phyloP scores from a whole-genome alignment of 371 early-diverging fungal genomes.

The Circinella umbellata region DNA sequence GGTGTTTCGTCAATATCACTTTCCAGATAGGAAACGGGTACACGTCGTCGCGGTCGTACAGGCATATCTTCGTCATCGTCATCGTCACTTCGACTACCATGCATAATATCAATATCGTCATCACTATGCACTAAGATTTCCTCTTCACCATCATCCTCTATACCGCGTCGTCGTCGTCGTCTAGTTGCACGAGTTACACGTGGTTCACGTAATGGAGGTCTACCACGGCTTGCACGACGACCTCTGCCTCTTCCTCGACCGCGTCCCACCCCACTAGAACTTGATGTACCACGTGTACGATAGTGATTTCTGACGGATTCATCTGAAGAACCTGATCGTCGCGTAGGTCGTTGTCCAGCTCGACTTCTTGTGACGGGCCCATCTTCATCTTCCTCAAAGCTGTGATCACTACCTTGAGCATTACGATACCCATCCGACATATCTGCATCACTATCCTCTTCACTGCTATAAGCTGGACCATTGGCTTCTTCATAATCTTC shows the following conservation, averaged over 20 bases:
- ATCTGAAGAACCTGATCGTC: conserved; percentile 14
- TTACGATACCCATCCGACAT: conserved; percentile 32
- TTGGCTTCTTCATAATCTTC: conserved; percentile 51
- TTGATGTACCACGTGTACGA: conserved; percentile 10
- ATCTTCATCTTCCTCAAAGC: conserved; percentile 32
- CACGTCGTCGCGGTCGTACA: conserved; percentile 49
- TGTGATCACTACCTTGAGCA: conserved; percentile 15
- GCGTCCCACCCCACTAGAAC: conserved; percentile 20
- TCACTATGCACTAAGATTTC: neutral
- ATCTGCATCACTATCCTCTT: conserved; percentile 30
- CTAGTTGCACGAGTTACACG: conserved; percentile 33
- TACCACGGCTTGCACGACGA: neutral
- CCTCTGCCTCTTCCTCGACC: neutral
- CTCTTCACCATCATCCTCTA: neutral
- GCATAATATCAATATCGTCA: neutral
- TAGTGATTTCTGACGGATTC: conserved; percentile 6
- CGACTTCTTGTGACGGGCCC: conserved; percentile 44
- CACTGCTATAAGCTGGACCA: conserved; percentile 13
- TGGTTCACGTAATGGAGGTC: conserved; percentile 17
- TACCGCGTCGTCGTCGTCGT: conserved; percentile 19
- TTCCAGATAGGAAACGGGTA: conserved; percentile 46
- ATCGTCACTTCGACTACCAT: neutral
- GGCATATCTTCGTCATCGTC: conserved; percentile 31
- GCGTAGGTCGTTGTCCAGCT: conserved; percentile 24
- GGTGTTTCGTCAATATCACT: conserved; percentile 58